Percentiles rank a stretch among this genome's conserved stretches.
phyloP scores from a whole-genome alignment of 176 grass and related monocot species.

The Metroxylon sagu region DNA sequence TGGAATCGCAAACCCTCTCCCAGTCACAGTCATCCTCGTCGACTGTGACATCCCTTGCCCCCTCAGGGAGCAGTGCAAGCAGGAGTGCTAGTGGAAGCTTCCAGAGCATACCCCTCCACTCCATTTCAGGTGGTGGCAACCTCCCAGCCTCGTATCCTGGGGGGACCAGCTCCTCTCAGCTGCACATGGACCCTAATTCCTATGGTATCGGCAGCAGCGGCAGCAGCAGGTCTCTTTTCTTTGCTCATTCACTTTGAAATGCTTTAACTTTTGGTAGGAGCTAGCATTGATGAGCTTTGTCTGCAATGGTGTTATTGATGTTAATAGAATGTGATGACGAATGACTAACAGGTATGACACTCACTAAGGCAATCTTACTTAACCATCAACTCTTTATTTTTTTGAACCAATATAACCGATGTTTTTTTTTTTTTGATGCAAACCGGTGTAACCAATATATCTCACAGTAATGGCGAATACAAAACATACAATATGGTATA shows the following conservation, averaged over 20 bases:
- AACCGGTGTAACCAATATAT: too few relatives aligned
- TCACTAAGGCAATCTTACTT: too few relatives aligned
- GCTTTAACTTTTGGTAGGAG: too few relatives aligned
- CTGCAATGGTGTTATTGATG: too few relatives aligned
- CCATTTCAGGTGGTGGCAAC: slow-evolving; percentile 21
- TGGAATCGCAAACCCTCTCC: slow-evolving; percentile 78
- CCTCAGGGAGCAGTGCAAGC: slow-evolving; percentile 15
- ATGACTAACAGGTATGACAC: too few relatives aligned
- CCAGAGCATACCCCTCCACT: slow-evolving; percentile 30
- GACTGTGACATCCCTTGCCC: slow-evolving; percentile 33
- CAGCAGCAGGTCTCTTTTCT: slow-evolving; percentile 29
- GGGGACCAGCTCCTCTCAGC: slow-evolving; percentile 43
- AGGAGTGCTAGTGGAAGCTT: slow-evolving; percentile 8
- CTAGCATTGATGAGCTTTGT: too few relatives aligned
- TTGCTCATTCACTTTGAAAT: neutral
- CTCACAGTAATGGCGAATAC: too few relatives aligned
- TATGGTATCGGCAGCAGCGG: slow-evolving; percentile 18
- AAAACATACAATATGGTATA: too few relatives aligned
- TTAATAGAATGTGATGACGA: too few relatives aligned
- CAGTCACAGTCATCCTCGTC: slow-evolving; percentile 47
- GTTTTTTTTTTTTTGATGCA: too few relatives aligned
- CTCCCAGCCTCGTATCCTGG: slow-evolving; percentile 48
- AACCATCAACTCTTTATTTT: too few relatives aligned
- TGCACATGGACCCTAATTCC: slow-evolving; percentile 29
- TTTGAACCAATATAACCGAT: too few relatives aligned